Evolutionary conservation across 2,329 filamentous ascomycete species (phyloP).

Genomic region (Aspergillus intermedius): DNA sequence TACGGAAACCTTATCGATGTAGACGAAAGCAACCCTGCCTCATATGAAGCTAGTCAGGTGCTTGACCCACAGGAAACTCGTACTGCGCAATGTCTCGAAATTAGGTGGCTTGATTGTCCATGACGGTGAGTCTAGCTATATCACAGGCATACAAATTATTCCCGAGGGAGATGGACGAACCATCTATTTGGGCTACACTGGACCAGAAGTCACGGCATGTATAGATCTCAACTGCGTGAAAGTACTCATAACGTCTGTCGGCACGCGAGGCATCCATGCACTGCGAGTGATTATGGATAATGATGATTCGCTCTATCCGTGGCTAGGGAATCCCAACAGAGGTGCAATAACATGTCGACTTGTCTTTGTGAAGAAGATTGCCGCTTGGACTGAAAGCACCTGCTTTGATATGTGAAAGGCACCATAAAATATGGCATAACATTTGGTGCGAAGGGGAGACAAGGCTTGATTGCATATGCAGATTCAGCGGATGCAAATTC

Average conservation of each 20-base stretch:
- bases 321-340: conserved; percentile 3
- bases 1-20: background rate
- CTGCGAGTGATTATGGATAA: conserved; percentile 2
- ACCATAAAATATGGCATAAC: too few relatives aligned
- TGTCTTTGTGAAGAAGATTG: background rate
- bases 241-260: conserved; percentile 4
- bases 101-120: conserved; percentile 1
- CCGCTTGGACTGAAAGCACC: background rate
- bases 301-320: conserved; percentile 1
- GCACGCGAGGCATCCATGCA: conserved; percentile 4
- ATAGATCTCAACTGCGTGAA: background rate
- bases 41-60: too few relatives aligned
- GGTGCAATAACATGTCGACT: conserved; percentile 4
- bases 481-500: background rate
- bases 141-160: conserved; percentile 4
- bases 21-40: too few relatives aligned
- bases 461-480: background rate
- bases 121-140: conserved; percentile 1
- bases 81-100: background rate
- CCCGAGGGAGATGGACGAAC: background rate
- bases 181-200: background rate
- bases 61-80: too few relatives aligned
- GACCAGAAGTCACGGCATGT: background rate
- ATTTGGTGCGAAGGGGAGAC: background rate
- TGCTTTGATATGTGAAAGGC: too few relatives aligned